Evolutionary conservation across 257 asterid species (phyloP).

Genomic region (Cruciata laevipes): DNA sequence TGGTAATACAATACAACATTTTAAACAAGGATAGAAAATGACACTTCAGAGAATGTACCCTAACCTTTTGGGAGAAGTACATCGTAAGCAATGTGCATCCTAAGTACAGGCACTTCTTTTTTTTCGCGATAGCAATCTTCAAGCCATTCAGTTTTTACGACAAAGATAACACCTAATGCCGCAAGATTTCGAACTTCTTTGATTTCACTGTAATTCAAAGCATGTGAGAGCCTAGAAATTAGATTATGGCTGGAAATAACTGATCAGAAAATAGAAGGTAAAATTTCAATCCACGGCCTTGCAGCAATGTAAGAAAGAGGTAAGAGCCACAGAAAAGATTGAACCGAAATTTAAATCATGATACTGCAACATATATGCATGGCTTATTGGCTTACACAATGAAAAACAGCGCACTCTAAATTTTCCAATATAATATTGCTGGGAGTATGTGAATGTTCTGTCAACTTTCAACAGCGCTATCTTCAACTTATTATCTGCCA

Average conservation of each 20-base stretch:
- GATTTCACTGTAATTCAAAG: slow-evolving; percentile 59
- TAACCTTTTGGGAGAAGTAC: slow-evolving; percentile 85
- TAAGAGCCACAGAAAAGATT: not conserved
- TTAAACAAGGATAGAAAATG: not conserved
- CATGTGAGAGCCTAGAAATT: slow-evolving; percentile 15
- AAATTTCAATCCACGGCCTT: slow-evolving; percentile 3
- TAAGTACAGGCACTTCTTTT: slow-evolving; percentile 74
- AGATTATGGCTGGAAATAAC: not conserved
- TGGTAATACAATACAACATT: not conserved
- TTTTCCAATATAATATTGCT: not conserved
- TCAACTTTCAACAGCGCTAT: not conserved
- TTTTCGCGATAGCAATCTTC: slow-evolving; percentile 67
- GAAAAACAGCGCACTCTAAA: not conserved
- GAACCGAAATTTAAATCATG: not conserved
- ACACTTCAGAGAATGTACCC: slow-evolving; percentile 2
- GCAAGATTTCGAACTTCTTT: slow-evolving; percentile 73
- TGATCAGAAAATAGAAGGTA: not conserved
- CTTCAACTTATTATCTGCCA: not conserved
- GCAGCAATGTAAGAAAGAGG: not conserved
- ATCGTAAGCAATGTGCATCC: slow-evolving; percentile 79
- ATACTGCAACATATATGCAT: not conserved
- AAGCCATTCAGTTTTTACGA: slow-evolving; percentile 79
- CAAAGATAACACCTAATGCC: slow-evolving; percentile 67
- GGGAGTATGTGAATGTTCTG: not conserved
- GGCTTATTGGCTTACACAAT: not conserved